Evolutionary conservation across 2,329 filamentous ascomycete genomes (phyloP).

Genomic region (Penicillium psychrosexuale): DNA sequence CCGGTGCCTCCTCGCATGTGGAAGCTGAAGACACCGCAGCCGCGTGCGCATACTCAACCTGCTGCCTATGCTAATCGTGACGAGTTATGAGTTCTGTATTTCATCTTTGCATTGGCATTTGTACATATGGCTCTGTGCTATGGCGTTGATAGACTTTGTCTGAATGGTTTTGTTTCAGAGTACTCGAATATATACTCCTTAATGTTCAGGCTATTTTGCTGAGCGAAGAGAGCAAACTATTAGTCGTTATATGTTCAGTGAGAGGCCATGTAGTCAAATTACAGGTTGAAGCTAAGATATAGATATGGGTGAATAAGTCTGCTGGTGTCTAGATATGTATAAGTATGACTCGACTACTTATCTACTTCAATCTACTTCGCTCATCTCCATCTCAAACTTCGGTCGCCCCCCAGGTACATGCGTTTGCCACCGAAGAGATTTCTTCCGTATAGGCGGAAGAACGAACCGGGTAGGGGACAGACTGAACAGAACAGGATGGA

Average conservation of each 20-base stretch:
- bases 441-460: neutral
- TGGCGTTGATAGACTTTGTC: conserved; percentile 16
- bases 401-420: conserved; percentile 1
- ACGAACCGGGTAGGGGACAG: neutral
- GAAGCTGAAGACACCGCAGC: conserved; percentile 48
- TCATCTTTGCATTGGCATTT: conserved; percentile 15
- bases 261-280: too few relatives aligned
- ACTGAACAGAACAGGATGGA: neutral
- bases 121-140: conserved; percentile 14
- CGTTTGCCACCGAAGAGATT: conserved; percentile 22
- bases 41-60: neutral
- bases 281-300: neutral
- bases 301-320: neutral
- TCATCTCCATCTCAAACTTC: neutral
- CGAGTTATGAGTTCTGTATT: conserved; percentile 39
- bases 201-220: too few relatives aligned
- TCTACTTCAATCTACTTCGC: neutral
- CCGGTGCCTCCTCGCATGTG: conserved; percentile 57
- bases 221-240: too few relatives aligned
- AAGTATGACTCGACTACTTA: neutral
- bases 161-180: neutral
- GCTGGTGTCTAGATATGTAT: neutral
- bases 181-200: too few relatives aligned
- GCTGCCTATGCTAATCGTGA: conserved; percentile 24
- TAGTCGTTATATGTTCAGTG: too few relatives aligned